Evolutionary conservation across 768 basidiomycete species (phyloP).

Genomic region (Termitomyces sp.): DNA sequence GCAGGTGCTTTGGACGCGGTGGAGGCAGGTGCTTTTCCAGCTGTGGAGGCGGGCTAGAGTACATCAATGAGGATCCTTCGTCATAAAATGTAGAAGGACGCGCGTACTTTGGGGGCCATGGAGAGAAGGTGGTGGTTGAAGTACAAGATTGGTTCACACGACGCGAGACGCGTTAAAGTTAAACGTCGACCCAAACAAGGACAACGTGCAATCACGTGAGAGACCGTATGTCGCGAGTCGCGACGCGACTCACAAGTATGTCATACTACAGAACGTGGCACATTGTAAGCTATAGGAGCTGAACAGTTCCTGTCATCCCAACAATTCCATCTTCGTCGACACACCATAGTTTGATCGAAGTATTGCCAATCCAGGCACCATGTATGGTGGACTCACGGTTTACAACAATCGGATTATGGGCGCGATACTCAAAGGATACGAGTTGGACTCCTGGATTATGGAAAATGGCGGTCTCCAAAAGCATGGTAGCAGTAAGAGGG

Average conservation of each 20-base stretch:
- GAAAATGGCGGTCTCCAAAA: constrained; percentile 59
- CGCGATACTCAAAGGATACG: constrained; percentile 62
- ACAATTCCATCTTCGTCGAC: constrained; percentile 52
- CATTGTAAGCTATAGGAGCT: constrained; percentile 11
- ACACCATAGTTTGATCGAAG: constrained; percentile 52
- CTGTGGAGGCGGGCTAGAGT: constrained; percentile 13
- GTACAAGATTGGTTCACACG: constrained; percentile 8
- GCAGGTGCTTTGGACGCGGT: constrained; percentile 52
- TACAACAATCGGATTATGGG: constrained; percentile 61
- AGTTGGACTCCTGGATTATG: constrained; percentile 46
- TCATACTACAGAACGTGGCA: too few species aligned
- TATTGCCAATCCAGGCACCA: constrained; percentile 39
- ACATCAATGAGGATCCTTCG: not conserved
- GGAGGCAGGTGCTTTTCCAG: constrained; percentile 15
- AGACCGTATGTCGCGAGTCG: not conserved
- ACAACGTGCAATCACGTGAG: constrained; percentile 12
- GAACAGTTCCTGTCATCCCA: constrained; percentile 63
- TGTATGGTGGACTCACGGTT: constrained; percentile 44
- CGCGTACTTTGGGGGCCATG: constrained; percentile 15
- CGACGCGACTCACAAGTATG: not conserved
- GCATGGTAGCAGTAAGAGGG: constrained; percentile 76
- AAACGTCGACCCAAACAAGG: constrained; percentile 11
- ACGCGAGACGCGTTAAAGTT: constrained; percentile 14
- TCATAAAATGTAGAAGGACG: not conserved
- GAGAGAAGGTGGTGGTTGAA: constrained; percentile 11